These are phyloP conservation scores for Fusarium citri DNA, from an alignment of 2,329 filamentous ascomycete species.

Conservation along the genomic window DNA sequence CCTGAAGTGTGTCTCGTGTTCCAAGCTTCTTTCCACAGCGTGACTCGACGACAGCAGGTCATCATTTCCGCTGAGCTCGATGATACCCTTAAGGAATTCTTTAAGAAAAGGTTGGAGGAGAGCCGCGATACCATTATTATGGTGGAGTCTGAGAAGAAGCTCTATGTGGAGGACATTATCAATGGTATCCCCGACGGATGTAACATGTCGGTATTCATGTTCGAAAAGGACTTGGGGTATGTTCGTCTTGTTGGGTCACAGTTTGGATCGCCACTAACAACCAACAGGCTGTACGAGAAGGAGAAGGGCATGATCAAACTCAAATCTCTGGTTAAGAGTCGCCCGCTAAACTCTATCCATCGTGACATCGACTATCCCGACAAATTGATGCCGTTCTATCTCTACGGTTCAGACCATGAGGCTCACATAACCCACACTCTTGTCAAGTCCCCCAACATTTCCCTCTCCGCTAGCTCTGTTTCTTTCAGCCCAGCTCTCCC, in stretches of 20 bases:
- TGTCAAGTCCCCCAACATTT: conserved; percentile 55
- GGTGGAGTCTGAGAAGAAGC: conserved; percentile 16
- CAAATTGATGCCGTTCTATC: conserved; percentile 57
- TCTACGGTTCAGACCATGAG: conserved; percentile 54
- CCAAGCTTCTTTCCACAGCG: conserved; percentile 54
- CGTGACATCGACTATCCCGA: conserved; percentile 52
- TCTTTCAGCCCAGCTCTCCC: conserved; percentile 23
- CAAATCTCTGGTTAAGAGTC: conserved; percentile 46
- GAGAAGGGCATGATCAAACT: conserved; percentile 43
- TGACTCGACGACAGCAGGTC: conserved; percentile 51
- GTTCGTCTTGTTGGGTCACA: not conserved
- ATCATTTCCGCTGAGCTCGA: conserved; percentile 41
- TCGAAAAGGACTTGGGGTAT: conserved; percentile 23
- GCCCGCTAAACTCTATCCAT: conserved; percentile 52
- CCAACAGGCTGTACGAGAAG: conserved; percentile 28
- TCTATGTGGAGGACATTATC: conserved; percentile 3
- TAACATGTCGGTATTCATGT: not conserved
- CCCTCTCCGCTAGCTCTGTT: conserved; percentile 47
- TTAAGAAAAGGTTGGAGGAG: not conserved
- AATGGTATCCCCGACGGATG: not conserved
- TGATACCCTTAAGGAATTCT: not conserved
- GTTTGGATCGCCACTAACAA: not conserved
- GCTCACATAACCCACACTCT: conserved; percentile 58
- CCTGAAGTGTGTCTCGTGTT: conserved; percentile 55
- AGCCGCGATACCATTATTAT: conserved; percentile 26